A percentile compares a stretch with the other conserved stretches of the same genome.
Evolutionary conservation across 1,139 yeast species (phyloP).

Genomic region (Candida glucosophila): DNA sequence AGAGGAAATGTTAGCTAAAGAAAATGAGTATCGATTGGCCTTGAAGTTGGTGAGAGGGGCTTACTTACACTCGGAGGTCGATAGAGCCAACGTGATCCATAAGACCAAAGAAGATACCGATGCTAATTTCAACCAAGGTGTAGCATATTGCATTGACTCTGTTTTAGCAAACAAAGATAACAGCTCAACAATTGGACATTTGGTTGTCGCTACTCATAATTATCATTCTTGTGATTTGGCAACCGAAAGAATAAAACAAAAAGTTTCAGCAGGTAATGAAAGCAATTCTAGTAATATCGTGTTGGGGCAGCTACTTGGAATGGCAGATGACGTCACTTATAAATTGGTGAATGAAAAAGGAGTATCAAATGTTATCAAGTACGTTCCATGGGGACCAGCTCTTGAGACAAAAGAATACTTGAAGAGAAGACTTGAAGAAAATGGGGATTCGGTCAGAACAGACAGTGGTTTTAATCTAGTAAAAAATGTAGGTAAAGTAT

Average conservation of each 20-base stretch:
- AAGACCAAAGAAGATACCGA: slow-evolving; percentile 74
- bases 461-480: slow-evolving; percentile 80
- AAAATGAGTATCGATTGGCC: slow-evolving; percentile 66
- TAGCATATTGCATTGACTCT: slow-evolving; percentile 53
- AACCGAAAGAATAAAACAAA: slow-evolving; percentile 41
- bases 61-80: slow-evolving; percentile 81
- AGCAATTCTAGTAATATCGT: slow-evolving; percentile 65
- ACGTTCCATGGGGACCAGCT: slow-evolving; percentile 98
- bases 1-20: slow-evolving; percentile 60
- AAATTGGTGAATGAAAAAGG: slow-evolving; percentile 58
- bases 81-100: slow-evolving; percentile 61
- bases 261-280: slow-evolving; percentile 36
- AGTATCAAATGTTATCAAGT: slow-evolving; percentile 76
- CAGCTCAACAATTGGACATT: slow-evolving; percentile 61
- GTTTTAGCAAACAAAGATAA: slow-evolving; percentile 40
- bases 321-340: slow-evolving; percentile 87
- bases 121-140: slow-evolving; percentile 63
- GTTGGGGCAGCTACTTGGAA: slow-evolving; percentile 86
- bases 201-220: slow-evolving; percentile 92
- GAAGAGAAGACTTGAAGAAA: slow-evolving; percentile 87
- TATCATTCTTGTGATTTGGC: slow-evolving; percentile 69
- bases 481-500: slow-evolving; percentile 42
- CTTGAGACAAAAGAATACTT: slow-evolving; percentile 87
- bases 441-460: slow-evolving; percentile 88
- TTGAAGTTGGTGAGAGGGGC: slow-evolving; percentile 97